Conservation (phyloP, 441 rosid genomes). For the Corymbia citriodora region DNA sequence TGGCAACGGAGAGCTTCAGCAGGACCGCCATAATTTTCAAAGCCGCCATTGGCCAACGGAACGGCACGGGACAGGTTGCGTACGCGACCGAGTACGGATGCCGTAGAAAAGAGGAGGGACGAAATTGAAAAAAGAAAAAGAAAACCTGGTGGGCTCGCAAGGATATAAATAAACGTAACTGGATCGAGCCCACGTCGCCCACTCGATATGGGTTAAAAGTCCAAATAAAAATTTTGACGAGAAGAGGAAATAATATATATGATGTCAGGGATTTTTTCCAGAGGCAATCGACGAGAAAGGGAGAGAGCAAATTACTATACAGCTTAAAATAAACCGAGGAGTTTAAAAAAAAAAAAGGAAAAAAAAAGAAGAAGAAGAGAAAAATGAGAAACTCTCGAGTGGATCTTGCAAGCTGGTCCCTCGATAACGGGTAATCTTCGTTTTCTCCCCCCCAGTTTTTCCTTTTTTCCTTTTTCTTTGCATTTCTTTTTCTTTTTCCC, state of each 20-base stretch:
- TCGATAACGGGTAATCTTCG: not conserved
- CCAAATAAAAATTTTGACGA: not conserved
- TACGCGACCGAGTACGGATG: not conserved
- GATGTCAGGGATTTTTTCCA: not conserved
- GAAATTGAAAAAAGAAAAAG: not conserved
- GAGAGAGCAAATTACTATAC: not conserved
- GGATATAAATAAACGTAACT: not conserved
- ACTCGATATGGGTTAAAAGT: not conserved
- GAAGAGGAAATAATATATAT: not conserved
- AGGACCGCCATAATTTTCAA: not conserved
- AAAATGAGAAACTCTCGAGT: not conserved
- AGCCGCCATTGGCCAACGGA: not conserved
- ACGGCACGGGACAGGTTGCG: not conserved
- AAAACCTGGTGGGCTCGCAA: not conserved
- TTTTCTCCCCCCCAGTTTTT: not conserved
- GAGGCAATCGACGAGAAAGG: not conserved
- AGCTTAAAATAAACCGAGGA: not conserved
- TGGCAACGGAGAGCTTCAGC: not conserved
- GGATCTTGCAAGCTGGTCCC: not conserved
- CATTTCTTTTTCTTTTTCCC: not conserved
- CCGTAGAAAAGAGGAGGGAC: not conserved
- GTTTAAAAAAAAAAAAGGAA: fast-evolving
- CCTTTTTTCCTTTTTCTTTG: not conserved
- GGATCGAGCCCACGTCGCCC: not conserved
- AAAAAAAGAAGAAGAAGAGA: fast-evolving